Evolutionary conservation across 1,139 yeast species (phyloP).

Genomic region (Blastobotrys persicus): DNA sequence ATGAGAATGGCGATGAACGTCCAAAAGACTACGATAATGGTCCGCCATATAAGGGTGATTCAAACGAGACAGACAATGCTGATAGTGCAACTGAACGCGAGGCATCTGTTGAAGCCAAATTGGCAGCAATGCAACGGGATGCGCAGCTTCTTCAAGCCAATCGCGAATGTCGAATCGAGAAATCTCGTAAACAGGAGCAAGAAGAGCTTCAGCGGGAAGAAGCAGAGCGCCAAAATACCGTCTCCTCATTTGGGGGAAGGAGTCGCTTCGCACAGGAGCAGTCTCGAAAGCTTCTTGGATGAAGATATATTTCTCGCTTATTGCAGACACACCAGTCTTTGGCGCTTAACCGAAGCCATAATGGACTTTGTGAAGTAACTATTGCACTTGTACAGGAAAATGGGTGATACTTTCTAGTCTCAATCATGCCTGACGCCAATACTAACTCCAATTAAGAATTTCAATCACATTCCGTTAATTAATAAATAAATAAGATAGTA

Average conservation of each 20-base stretch:
- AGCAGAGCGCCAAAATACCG: constrained; percentile 63
- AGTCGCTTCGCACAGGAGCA: constrained; percentile 22
- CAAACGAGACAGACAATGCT: neutral
- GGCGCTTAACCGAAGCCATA: no score
- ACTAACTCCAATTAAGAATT: no score
- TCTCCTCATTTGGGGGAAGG: constrained; percentile 67
- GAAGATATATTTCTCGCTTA: neutral
- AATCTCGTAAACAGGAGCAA: constrained; percentile 61
- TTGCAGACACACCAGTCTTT: neutral
- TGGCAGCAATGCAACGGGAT: constrained; percentile 42
- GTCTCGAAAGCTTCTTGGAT: neutral
- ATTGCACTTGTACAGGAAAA: no score
- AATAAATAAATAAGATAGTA: constrained; percentile 6
- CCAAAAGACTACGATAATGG: neutral
- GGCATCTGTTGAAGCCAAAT: constrained; percentile 10
- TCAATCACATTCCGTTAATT: no score
- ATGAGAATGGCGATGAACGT: no score
- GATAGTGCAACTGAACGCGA: constrained; percentile 4
- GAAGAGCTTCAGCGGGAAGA: constrained; percentile 76
- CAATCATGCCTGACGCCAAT: no score
- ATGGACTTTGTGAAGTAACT: no score
- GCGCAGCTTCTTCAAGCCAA: constrained; percentile 61
- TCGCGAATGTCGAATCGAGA: constrained; percentile 50
- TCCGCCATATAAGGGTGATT: neutral
- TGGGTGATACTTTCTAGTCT: no score